Conservation (phyloP, 306 rosid genomes). For the Sesbania bispinosa region DNA sequence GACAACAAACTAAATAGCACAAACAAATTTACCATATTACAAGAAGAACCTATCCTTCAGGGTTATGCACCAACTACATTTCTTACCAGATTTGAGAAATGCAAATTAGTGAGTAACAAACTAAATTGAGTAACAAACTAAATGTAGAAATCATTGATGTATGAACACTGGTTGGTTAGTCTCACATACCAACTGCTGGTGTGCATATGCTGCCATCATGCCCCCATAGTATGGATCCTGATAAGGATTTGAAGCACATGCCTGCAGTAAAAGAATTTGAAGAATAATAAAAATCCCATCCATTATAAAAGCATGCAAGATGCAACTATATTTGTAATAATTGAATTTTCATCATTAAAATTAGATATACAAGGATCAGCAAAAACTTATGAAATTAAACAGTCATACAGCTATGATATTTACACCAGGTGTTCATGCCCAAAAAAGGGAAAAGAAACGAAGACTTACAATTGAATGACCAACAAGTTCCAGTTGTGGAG, state of each 20-base stretch:
- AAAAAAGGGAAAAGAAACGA: background rate
- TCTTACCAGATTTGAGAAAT: background rate
- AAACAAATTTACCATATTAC: background rate
- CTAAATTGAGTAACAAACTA: too few species aligned
- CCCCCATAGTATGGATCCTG: slow-evolving; percentile 69
- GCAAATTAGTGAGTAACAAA: background rate
- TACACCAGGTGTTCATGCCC: slow-evolving; percentile 4
- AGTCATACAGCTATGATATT: background rate
- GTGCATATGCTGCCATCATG: slow-evolving; percentile 65
- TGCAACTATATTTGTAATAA: background rate
- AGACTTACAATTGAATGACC: slow-evolving; percentile 79
- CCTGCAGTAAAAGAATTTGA: slow-evolving; percentile 47
- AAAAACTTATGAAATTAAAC: background rate
- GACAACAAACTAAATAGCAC: background rate
- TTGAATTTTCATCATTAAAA: background rate
- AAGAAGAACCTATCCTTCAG: slow-evolving; percentile 1
- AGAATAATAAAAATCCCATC: slow-evolving; percentile 21
- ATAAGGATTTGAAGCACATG: slow-evolving; percentile 73
- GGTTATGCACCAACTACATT: background rate
- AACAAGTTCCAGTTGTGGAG: slow-evolving; percentile 75
- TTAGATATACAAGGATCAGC: background rate
- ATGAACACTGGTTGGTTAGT: background rate
- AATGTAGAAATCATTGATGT: background rate
- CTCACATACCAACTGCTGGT: slow-evolving; percentile 58
- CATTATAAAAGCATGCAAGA: slow-evolving; percentile 8